Base-by-base conservation (phyloP, 2,329 filamentous ascomycete genomes). In the Epichloe sylvatica region DNA sequence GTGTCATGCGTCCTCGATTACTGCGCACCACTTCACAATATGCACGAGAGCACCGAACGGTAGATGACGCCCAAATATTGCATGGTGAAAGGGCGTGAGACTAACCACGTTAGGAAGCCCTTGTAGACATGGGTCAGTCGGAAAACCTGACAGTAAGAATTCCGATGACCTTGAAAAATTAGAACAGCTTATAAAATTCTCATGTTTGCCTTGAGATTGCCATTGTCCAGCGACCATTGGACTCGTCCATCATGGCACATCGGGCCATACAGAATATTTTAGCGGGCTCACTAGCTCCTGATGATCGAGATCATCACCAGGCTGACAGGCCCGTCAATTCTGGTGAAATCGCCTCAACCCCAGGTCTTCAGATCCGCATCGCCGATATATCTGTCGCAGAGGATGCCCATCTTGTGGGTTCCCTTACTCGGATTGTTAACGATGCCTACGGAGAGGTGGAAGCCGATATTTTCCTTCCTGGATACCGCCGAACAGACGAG, bases 381-480 rank as follows among this genome's bases (percentile, higher is more conserved):
- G 57, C 61, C 0, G 40, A 52, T 0, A 4, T 41, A 0, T 44
- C 54, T 0, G 52, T 54, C 3, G 59, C 59, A 6, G 47, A 59
- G 7, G 49, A 64, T 7, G 21, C 47, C 15, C 17, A 25, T 0
- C 46, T 59, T 7, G 39, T 57, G 5, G 42, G 49, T 5, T 41
- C 44, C 4, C 21, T 65, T 8, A 48, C 54, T 6, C 12, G 50
- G 1, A 56, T 64, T 1, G 59, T 64, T 39, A 64, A 65, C 39
- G 43, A 49, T 0, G 60, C 55, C 5, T 65, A 60, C 37, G 46
- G 35, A 6, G 56, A 57, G 7, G 57, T 57, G 2, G 62, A 64
- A 25, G 17, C 33, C 0, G 60, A 56, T 25, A 56, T 65, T 3
- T 65, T 64, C 23, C 38, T 50, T 2, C 46, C 55, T 3, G 58